A percentile compares a stretch with the other conserved stretches of the same genome.
phyloP scores from a whole-genome alignment of 1,139 yeast species.

The Zygotorulaspora mrakii region DNA sequence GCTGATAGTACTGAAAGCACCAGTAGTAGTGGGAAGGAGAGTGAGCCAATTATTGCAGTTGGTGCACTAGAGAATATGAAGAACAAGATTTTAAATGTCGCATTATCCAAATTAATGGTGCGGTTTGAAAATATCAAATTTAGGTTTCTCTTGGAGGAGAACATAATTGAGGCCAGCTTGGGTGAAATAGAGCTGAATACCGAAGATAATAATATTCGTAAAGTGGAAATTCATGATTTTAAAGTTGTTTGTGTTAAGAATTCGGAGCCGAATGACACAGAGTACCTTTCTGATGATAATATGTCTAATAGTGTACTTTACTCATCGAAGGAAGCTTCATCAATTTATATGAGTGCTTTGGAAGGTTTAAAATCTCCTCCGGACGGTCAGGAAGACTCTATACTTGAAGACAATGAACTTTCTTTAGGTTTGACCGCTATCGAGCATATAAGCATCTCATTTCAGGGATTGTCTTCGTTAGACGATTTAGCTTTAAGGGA shows the following conservation, averaged over 20 bases:
- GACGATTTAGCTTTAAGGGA: conserved; percentile 40
- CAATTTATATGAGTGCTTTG: conserved; percentile 81
- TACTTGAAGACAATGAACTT: conserved; percentile 20
- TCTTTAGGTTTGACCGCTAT: conserved; percentile 27
- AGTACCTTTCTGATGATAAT: conserved; percentile 14
- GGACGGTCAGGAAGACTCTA: conserved; percentile 11
- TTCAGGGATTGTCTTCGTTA: conserved; percentile 50
- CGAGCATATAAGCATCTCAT: conserved; percentile 42
- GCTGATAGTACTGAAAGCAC: conserved; percentile 15
- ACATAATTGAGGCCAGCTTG: conserved; percentile 15
- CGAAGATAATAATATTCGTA: conserved; percentile 18
- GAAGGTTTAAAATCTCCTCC: conserved; percentile 39
- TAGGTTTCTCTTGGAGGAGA: conserved; percentile 23
- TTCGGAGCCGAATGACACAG: not conserved
- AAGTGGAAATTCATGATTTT: conserved; percentile 12
- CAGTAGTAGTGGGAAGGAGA: conserved; percentile 14
- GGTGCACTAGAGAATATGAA: conserved; percentile 29
- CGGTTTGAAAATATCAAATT: conserved; percentile 23
- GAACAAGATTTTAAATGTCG: conserved; percentile 34
- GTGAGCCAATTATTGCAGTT: conserved; percentile 6
- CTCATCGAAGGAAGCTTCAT: conserved; percentile 65
- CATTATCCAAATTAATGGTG: conserved; percentile 33
- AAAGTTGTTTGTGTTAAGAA: not conserved
- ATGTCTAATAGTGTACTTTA: conserved; percentile 61
- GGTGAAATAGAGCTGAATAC: conserved; percentile 20